phyloP scores from a whole-genome alignment of 768 basidiomycete species.

The Amanita exitialis region DNA sequence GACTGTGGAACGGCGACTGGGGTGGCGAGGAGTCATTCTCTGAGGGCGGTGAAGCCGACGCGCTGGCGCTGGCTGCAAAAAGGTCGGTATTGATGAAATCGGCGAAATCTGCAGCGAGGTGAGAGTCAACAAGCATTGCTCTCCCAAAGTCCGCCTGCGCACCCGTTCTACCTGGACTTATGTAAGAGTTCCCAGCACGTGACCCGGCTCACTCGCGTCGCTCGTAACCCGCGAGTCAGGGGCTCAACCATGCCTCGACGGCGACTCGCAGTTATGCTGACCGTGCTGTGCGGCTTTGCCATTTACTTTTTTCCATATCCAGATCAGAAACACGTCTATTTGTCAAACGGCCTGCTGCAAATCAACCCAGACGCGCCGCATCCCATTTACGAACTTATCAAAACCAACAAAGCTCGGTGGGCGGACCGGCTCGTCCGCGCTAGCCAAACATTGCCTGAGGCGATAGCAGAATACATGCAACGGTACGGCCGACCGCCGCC shows the following conservation, averaged over 20 bases:
- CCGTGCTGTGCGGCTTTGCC: background rate
- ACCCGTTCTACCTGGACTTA: background rate
- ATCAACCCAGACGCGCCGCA: conserved; percentile 27
- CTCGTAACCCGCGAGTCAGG: background rate
- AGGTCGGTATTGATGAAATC: conserved; percentile 65
- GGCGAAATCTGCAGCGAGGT: conserved; percentile 31
- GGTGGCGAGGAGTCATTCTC: conserved; percentile 34
- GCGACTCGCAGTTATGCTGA: background rate
- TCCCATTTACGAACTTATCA: conserved; percentile 35
- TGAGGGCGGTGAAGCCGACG: conserved; percentile 20
- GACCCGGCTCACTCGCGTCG: background rate
- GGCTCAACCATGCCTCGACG: background rate
- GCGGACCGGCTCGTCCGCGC: conserved; percentile 22
- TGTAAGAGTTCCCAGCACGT: conserved; percentile 1
- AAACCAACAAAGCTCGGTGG: conserved; percentile 28
- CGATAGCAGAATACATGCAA: conserved; percentile 27
- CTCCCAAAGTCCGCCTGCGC: background rate
- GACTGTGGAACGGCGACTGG: conserved; percentile 30
- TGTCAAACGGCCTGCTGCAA: conserved; percentile 22
- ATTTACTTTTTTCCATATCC: background rate
- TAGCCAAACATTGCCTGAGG: conserved; percentile 26
- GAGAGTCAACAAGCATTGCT: conserved; percentile 31
- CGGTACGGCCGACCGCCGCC: conserved; percentile 29
- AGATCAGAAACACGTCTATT: conserved; percentile 5
- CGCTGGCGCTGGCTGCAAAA: conserved; percentile 20